Percentiles rank a stretch among this genome's conserved stretches.
phyloP scores from a whole-genome alignment of 2,329 filamentous ascomycete species.

The Hypoxylon sp. region DNA sequence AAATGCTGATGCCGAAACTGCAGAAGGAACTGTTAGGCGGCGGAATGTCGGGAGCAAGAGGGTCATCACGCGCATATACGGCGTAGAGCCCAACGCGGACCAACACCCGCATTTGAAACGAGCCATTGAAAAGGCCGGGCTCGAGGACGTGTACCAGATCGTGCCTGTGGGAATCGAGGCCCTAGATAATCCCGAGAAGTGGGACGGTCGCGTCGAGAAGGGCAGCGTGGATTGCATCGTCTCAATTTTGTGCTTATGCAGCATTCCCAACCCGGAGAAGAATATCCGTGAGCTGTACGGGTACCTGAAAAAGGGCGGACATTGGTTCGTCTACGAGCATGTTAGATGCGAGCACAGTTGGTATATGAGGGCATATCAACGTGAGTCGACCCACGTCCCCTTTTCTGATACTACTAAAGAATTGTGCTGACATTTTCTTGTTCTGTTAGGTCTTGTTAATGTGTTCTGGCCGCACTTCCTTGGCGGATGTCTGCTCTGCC shows the following conservation, averaged over 20 bases:
- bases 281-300: slow-evolving; percentile 69
- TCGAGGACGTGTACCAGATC: slow-evolving; percentile 71
- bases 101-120: slow-evolving; percentile 63
- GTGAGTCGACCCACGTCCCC: slow-evolving; percentile 55
- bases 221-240: slow-evolving; percentile 71
- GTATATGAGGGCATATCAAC: slow-evolving; percentile 63
- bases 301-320: slow-evolving; percentile 71
- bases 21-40: slow-evolving; percentile 4
- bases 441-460: slow-evolving; percentile 61
- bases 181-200: slow-evolving; percentile 58
- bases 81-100: slow-evolving; percentile 72
- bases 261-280: slow-evolving; percentile 70
- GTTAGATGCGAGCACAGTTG: slow-evolving; percentile 59
- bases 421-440: not conserved
- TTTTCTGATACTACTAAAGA: not conserved
- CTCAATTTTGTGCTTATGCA: slow-evolving; percentile 72
- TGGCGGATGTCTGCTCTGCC: slow-evolving; percentile 65
- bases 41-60: slow-evolving; percentile 2
- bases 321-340: slow-evolving; percentile 75
- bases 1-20: not conserved
- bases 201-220: slow-evolving; percentile 62
- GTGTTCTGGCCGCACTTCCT: slow-evolving; percentile 66
- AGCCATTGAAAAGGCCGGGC: slow-evolving; percentile 64
- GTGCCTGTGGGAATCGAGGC: slow-evolving; percentile 74
- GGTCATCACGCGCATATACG: slow-evolving; percentile 65